Base-by-base conservation (phyloP, 2,329 filamentous ascomycete species). In the Sporothrix brasiliensis region DNA sequence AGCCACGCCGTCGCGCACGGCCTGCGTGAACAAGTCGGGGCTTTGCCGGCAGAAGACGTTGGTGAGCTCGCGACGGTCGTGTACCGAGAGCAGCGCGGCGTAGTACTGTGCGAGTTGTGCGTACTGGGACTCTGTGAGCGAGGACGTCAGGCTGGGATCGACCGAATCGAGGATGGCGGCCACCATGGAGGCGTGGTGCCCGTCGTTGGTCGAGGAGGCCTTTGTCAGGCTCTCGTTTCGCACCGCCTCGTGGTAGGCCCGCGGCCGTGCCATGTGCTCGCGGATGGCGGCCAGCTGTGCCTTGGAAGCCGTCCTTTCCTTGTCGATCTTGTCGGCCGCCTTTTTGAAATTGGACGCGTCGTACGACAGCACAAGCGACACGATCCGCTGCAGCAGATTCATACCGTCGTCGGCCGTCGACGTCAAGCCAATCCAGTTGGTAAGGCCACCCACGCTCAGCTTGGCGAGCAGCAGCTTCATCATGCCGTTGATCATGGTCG, bases 401-500 rank as follows among this genome's bases (percentile, higher is more conserved):
- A 92, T 92, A 61, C 92, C 92, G 74, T 93, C 91, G 73, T 92
- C 88, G 0, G 89, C 86, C 61, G 87, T 88, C 61, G 87, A 86
- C 0, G 90, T 93, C 52, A 92, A 78, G 0, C 92, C 91, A 13
- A 94, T 85, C 90, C 90, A 94, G 77, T 93, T 94, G 4, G 92
- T 92, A 67, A 94, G 80, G 9, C 88, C 88, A 1, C 88, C 88
- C 4, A 94, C 83, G 74, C 90, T 91, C 70, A 93, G 81, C 79
- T 95, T 95, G n/a, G 91, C 89, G 16, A 95, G 83, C 19, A 94
- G 83, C 19, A 94, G 81, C 68, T 84, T 86, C 77, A 92, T 85
- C 85, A 94, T 89, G 71, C 85, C 91, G 75, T 86, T 91, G 70
- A 94, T 89, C 92, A 95, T 94, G 24, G 88, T 91, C 0, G 91